Conservation (phyloP, 768 basidiomycete genomes). For the Agrocybe praecox region DNA sequence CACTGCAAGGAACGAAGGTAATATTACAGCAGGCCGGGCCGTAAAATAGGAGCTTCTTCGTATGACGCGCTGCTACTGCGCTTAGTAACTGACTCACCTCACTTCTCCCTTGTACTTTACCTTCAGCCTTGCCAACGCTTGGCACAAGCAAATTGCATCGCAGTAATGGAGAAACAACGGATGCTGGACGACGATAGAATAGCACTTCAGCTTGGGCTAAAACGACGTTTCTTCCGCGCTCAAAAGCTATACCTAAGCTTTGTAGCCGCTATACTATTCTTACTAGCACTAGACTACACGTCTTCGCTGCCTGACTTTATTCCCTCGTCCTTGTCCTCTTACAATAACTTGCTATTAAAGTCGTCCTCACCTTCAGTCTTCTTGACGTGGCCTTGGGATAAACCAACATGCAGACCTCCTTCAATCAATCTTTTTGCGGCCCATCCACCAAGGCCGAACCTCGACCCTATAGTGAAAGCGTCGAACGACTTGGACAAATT, state of each 20-base stretch:
- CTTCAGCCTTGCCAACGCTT: no score
- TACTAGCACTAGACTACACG: not conserved
- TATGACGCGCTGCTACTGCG: not conserved
- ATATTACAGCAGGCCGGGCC: not conserved
- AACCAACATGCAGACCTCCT: slow-evolving; percentile 19
- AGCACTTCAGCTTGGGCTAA: no score
- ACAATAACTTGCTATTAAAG: not conserved
- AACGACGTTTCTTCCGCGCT: not conserved
- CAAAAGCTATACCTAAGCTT: not conserved
- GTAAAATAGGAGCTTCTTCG: not conserved
- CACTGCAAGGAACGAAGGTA: not conserved
- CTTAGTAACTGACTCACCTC: not conserved
- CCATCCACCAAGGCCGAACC: slow-evolving; percentile 24
- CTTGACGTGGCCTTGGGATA: not conserved
- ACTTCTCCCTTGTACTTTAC: no score
- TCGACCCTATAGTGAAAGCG: slow-evolving; percentile 21
- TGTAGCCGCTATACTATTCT: not conserved
- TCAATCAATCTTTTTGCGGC: slow-evolving; percentile 29
- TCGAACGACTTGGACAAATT: slow-evolving; percentile 27
- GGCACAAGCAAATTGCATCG: no score
- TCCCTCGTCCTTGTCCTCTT: not conserved
- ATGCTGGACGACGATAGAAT: not conserved
- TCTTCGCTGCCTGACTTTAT: not conserved
- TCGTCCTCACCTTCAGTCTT: not conserved
- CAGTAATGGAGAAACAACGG: not conserved